Conservation (phyloP, 495 filamentous ascomycete genomes). For the Aspergillus wentii region DNA sequence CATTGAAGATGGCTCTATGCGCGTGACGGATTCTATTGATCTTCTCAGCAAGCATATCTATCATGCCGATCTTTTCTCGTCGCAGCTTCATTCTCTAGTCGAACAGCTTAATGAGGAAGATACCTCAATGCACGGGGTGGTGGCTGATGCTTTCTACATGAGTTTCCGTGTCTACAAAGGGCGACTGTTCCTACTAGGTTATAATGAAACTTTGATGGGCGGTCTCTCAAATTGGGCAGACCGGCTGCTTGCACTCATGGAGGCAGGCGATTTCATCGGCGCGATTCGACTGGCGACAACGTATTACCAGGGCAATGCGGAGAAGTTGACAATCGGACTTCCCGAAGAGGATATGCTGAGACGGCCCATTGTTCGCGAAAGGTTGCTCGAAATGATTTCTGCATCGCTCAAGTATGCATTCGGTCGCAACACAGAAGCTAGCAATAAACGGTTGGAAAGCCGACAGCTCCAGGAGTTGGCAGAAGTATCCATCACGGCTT, state of each 20-base stretch:
- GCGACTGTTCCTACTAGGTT: constrained; percentile 83
- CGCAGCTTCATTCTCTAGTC: constrained; percentile 75
- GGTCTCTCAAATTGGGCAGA: constrained; percentile 98
- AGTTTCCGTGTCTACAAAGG: constrained; percentile 96
- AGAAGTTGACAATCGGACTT: constrained; percentile 88
- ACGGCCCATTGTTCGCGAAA: constrained; percentile 81
- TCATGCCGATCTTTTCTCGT: constrained; percentile 81
- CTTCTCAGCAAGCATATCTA: constrained; percentile 89
- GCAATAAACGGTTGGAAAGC: constrained; percentile 43
- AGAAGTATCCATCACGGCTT: constrained; percentile 76
- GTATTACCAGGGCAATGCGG: constrained; percentile 83
- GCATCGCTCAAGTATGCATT: constrained; percentile 92
- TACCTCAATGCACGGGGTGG: constrained; percentile 85
- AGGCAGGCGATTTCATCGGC: constrained; percentile 86
- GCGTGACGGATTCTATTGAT: constrained; percentile 90
- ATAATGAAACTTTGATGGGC: constrained; percentile 84
- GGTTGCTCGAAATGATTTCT: constrained; percentile 87
- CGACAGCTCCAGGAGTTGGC: constrained; percentile 72
- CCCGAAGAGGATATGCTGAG: constrained; percentile 76
- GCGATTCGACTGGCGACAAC: constrained; percentile 86
- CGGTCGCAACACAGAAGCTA: constrained; percentile 49
- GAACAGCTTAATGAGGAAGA: constrained; percentile 87
- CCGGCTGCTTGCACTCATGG: constrained; percentile 90
- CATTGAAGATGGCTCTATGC: constrained; percentile 81
- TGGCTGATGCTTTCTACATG: constrained; percentile 97